Evolutionary conservation across 495 filamentous ascomycete genomes (phyloP).

Genomic region (Aeminium ludgeri): DNA sequence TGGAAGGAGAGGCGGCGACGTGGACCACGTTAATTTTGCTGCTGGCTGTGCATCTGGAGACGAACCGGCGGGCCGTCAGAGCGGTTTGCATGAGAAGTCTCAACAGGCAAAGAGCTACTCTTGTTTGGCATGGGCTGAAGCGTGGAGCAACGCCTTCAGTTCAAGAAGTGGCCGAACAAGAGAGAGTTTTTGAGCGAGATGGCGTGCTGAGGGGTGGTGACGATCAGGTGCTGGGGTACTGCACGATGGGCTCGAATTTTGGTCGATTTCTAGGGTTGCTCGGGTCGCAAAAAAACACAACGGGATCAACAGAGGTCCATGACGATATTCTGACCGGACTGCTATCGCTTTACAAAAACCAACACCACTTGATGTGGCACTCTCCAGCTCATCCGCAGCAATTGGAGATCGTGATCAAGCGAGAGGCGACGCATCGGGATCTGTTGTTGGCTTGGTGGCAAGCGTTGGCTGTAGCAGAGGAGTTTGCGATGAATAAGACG

Average conservation of each 20-base stretch:
- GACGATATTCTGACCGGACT: slow-evolving; percentile 26
- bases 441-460: slow-evolving; percentile 12
- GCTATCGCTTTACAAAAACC: slow-evolving; percentile 33
- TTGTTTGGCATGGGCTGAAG: slow-evolving; percentile 50
- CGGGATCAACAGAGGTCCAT: slow-evolving; percentile 18
- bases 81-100: slow-evolving; percentile 71
- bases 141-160: slow-evolving; percentile 39
- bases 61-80: slow-evolving; percentile 74
- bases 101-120: slow-evolving; percentile 72
- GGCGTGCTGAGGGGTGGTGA: slow-evolving; percentile 42
- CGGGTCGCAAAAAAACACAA: slow-evolving; percentile 10
- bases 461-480: slow-evolving; percentile 4
- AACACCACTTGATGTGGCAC: slow-evolving; percentile 40
- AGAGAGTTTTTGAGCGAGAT: slow-evolving; percentile 55
- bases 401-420: slow-evolving; percentile 50
- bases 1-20: slow-evolving; percentile 53
- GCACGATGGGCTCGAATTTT: slow-evolving; percentile 32
- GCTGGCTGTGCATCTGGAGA: slow-evolving; percentile 54
- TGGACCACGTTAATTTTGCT: slow-evolving; percentile 60
- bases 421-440: slow-evolving; percentile 16
- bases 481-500: not conserved
- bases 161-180: slow-evolving; percentile 42
- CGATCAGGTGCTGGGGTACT: slow-evolving; percentile 31
- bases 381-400: slow-evolving; percentile 19
- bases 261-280: slow-evolving; percentile 22